Percentiles rank a stretch among this genome's conserved stretches.
Evolutionary conservation across 2,329 filamentous ascomycete genomes (phyloP).

Genomic region (Teratosphaeria gauchensis): DNA sequence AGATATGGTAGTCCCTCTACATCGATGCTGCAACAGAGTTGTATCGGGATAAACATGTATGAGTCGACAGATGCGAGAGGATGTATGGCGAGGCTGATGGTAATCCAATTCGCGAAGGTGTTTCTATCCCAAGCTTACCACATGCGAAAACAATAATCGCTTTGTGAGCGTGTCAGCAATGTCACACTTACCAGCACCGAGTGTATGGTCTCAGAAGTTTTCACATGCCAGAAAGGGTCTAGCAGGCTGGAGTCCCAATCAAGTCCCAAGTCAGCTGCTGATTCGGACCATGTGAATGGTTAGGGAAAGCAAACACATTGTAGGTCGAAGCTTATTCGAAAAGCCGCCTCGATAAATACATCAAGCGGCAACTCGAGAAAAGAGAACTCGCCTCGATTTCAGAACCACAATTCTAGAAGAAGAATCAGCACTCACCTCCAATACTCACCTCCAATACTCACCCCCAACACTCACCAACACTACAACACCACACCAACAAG

Average conservation of each 20-base stretch:
- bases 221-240: not conserved
- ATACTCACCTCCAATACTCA: not conserved
- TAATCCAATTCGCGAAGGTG: not conserved
- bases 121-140: not conserved
- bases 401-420: not conserved
- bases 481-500: too few species aligned
- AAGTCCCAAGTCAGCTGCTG: not conserved
- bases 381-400: not conserved
- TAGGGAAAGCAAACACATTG: not conserved
- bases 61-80: not conserved
- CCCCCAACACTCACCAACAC: not conserved
- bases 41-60: not conserved
- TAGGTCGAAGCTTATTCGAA: not conserved
- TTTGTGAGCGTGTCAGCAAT: not conserved
- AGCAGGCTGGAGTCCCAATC: not conserved
- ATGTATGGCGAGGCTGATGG: not conserved
- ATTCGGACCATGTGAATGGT: not conserved
- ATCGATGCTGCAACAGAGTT: not conserved
- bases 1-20: not conserved
- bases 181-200: not conserved
- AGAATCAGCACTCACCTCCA: not conserved
- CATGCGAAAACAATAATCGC: not conserved
- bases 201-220: not conserved
- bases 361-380: not conserved
- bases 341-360: not conserved